Percentiles rank a stretch among this genome's conserved stretches.
These are phyloP conservation scores for Candida pseudoglaebosa DNA, from an alignment of 805 yeast species.

Conservation along the genomic window DNA sequence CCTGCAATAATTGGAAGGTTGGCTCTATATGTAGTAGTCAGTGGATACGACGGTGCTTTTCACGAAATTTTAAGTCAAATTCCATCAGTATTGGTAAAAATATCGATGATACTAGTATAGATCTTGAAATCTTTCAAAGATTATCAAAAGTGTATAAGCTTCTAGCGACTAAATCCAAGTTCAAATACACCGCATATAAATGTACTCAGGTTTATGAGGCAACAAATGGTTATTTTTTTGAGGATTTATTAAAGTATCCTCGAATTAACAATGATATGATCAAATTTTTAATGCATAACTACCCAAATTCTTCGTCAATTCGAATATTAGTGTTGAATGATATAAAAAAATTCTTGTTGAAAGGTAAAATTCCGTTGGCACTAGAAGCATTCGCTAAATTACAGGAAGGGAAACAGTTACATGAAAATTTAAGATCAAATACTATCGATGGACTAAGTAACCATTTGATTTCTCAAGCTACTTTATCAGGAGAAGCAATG, in stretches of 20 bases:
- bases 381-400: constrained; percentile 6
- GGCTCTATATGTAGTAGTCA: neutral
- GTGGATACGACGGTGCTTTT: constrained; percentile 1
- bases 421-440: neutral
- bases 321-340: constrained; percentile 18
- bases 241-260: constrained; percentile 19
- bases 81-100: neutral
- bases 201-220: constrained; percentile 14
- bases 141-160: constrained; percentile 15
- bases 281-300: constrained; percentile 12
- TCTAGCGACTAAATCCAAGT: constrained; percentile 7
- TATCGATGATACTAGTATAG: neutral
- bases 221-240: constrained; percentile 11
- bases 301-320: constrained; percentile 15
- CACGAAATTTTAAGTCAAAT: neutral
- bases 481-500: constrained; percentile 19
- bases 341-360: constrained; percentile 9
- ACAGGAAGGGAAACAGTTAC: constrained; percentile 1
- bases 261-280: constrained; percentile 15
- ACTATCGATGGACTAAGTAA: constrained; percentile 8
- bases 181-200: constrained; percentile 11
- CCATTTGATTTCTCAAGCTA: constrained; percentile 15
- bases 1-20: constrained; percentile 1
- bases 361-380: constrained; percentile 9
- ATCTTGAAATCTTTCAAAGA: constrained; percentile 9